Base-by-base conservation (phyloP, 1,139 yeast genomes). In the Geotrichum klebahnii region DNA sequence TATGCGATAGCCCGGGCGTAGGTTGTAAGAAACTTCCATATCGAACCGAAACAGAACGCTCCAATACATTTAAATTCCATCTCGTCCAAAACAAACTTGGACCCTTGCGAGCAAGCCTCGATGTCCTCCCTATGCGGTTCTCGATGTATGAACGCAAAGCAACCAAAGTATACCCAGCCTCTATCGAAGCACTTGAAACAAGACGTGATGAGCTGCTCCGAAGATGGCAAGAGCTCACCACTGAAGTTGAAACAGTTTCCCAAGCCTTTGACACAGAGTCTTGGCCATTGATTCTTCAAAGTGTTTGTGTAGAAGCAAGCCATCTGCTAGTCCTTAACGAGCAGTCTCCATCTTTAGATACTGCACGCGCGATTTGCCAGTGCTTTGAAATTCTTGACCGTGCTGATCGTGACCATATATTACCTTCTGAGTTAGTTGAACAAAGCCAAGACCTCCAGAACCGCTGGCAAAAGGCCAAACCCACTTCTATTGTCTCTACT, bases 71-170 rank as follows among this genome's bases (percentile, higher is more conserved):
- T 43, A 19, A 48, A 10, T 32, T 49, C 9, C 34, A 44, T 12
- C 8, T n/a, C 8, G 26, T 49, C 20, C 52, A 44, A 40, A 44
- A 24, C 35, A 49, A 32, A 26, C 29, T 80, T 10, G 70, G 69
- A 31, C 87, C 87, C 0, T 67, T 82, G 42, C 68, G 70, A 40
- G 82, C 81, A 2, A 81, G 90, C 17, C 60, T 84, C n/a, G 73
- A 76, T 40, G 75, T 81, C 50, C 69, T 84, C 3, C 85, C 86
- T 0, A 59, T 69, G 14, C 68, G 84, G 47, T 69, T 83, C 20
- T 78, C 78, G 19, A 73, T 71, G 46, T 77, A 73, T 61, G 67
- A 61, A 48, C 62, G 60, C 16, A 61, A 64, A 44, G 75, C 72
- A 44, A 61, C 57, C 53, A 55, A 57, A 22, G 45, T 53, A 5